These are phyloP conservation scores for Alternaria alternata DNA, from an alignment of 2,329 filamentous ascomycete species.

Conservation along the genomic window DNA sequence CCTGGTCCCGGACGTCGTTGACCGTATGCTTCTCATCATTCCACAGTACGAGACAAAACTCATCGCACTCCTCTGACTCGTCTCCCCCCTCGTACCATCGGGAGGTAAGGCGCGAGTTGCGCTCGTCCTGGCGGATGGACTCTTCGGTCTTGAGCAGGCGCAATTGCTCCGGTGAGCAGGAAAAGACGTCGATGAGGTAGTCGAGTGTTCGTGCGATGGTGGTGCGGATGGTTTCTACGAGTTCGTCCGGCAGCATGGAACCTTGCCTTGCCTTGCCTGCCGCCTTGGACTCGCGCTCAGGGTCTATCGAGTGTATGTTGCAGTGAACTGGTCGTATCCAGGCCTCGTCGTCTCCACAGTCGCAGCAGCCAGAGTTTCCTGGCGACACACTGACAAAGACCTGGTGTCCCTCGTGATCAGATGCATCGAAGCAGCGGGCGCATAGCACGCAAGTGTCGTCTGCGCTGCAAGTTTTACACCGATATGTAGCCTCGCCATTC, in stretches of 20 bases:
- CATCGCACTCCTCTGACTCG: constrained; percentile 68
- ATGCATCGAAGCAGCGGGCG: constrained; percentile 92
- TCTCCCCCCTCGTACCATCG: constrained; percentile 74
- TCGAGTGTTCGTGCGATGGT: constrained; percentile 87
- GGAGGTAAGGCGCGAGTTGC: constrained; percentile 75
- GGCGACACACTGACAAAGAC: constrained; percentile 87
- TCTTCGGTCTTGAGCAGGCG: constrained; percentile 83
- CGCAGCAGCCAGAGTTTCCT: constrained; percentile 94
- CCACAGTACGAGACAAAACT: constrained; percentile 90
- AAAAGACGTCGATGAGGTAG: constrained; percentile 97
- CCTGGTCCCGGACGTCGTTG: constrained; percentile 86
- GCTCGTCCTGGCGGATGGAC: constrained; percentile 82
- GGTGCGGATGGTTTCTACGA: constrained; percentile 79
- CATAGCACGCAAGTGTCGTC: constrained; percentile 97
- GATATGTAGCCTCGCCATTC: constrained; percentile 89
- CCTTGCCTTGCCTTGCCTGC: constrained; percentile 66
- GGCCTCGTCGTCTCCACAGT: constrained; percentile 94
- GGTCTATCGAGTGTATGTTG: constrained; percentile 81
- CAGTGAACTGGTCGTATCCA: constrained; percentile 90
- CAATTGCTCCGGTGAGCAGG: constrained; percentile 95
- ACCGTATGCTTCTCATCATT: constrained; percentile 99
- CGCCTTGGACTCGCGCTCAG: constrained; percentile 45
- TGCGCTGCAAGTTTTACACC: constrained; percentile 90
- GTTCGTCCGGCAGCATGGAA: constrained; percentile 72
- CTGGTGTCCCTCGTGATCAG: constrained; percentile 92